Percentiles rank a stretch among this genome's conserved stretches.
Conservation (phyloP, 345 rosid genomes). For the Rhodamnia argentea region DNA sequence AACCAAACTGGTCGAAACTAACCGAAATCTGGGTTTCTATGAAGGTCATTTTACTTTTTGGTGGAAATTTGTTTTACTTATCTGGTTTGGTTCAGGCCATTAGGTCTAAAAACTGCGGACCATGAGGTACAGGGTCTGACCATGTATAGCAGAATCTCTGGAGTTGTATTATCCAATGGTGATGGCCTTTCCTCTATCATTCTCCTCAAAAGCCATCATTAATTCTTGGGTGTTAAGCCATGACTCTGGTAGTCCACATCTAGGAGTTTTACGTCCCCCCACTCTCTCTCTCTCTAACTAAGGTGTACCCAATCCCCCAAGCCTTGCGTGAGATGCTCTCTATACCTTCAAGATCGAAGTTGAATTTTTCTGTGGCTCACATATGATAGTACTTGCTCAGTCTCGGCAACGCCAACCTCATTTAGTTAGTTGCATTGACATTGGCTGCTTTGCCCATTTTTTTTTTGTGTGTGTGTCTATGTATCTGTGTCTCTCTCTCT, state of each 20-base stretch:
- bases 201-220: not conserved
- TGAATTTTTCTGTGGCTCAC: no score
- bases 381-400: no score
- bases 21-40: not conserved
- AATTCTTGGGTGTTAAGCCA: not conserved
- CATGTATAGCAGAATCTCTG: not conserved
- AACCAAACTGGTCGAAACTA: not conserved
- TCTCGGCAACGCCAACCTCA: no score
- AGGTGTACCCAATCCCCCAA: no score
- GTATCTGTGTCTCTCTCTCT: not conserved
- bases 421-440: no score
- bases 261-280: not conserved
- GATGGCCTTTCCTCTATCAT: not conserved
- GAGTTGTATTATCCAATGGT: not conserved
- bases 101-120: not conserved
- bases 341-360: no score
- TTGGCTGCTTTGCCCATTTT: no score
- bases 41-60: not conserved
- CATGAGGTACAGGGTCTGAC: not conserved
- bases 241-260: not conserved
- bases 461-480: not conserved
- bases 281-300: no score
- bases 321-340: no score
- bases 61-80: not conserved
- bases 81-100: not conserved